These are phyloP conservation scores for Chlorella ohadii DNA, from an alignment of 139 green algal genomes.

Conservation along the genomic window DNA sequence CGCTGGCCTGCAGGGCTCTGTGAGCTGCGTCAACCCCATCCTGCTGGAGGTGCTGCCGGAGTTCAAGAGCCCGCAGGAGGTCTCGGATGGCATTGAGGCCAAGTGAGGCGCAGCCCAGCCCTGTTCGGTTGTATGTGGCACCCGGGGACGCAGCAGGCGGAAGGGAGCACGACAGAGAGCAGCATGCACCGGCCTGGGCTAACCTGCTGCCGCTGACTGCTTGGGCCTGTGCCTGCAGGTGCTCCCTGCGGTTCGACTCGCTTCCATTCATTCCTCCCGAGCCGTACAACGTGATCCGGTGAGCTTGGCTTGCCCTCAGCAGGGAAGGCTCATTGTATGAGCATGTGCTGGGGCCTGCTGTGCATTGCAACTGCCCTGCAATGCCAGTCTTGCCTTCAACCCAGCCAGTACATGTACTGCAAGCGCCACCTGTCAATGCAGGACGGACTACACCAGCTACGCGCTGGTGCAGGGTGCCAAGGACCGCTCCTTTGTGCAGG, in stretches of 20 bases:
- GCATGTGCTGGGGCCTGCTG: no score
- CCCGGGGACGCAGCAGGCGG: no score
- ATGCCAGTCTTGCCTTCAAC: no score
- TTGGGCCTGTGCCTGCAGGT: slow-evolving; percentile 27
- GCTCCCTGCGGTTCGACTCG: slow-evolving; percentile 53
- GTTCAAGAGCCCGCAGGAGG: slow-evolving; percentile 43
- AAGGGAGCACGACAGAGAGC: no score
- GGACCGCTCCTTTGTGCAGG: slow-evolving; percentile 60
- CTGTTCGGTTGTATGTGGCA: neutral
- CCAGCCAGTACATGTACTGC: neutral
- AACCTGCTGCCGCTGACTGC: neutral
- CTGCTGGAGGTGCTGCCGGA: slow-evolving; percentile 48
- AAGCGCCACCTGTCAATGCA: neutral
- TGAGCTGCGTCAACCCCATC: slow-evolving; percentile 44
- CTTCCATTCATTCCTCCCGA: slow-evolving; percentile 59
- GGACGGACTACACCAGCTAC: slow-evolving; percentile 62
- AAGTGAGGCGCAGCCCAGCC: neutral
- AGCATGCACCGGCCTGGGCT: no score
- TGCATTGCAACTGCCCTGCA: no score
- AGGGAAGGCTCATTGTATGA: no score
- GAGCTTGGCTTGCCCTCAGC: neutral
- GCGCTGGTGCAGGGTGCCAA: slow-evolving; percentile 57
- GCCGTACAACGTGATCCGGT: slow-evolving; percentile 13
- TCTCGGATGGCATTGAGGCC: slow-evolving; percentile 27
- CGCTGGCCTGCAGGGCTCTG: slow-evolving; percentile 22